Evolutionary conservation across 2,329 filamentous ascomycete species (phyloP), one percentile per base, ranked within the genome.

Genomic region (Esteya vermicola): DNA sequence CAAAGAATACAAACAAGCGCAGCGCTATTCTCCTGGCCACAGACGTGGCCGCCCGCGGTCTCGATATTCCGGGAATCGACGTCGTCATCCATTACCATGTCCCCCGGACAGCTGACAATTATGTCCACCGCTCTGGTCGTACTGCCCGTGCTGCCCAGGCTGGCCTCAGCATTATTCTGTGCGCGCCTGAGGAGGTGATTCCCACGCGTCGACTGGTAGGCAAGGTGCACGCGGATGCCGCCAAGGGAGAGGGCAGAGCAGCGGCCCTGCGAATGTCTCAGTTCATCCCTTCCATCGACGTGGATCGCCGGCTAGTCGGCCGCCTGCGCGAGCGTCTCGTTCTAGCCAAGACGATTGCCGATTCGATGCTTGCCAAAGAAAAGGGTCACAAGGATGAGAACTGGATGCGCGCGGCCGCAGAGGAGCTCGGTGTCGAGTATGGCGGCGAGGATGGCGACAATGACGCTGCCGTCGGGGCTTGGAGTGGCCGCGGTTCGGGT

Each of bases 61-160:
- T 98, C 36, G 91, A 98, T 57, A 95, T 98, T 50, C 81, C 84
- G 34, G 76, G 78, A 26, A 85, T 96, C 35, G 82, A 95, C 50
- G 70, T 93, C 13, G 81, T 98, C 14, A 65, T 98, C 16, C 91
- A 98, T 61, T 98, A 98, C 62, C 89, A 98, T 58, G 78, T 95
- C 0, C 91, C 91, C 1, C 81, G 88, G 42, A 70, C 85, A 1
- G 91, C 91, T 26, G 89, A 96, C 57, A 81, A 81, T 36, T 98
- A 98, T 54, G 88, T 98, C 13, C 91, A 98, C 56, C 79, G 91
- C 20, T 95, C 91, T 1, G 91, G 91, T 12, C 83, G 91, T 48
- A 96, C 91, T 1, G 91, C 91, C 2, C 84, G 91, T 53, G 89
- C 83, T 4, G 73, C 79, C 18, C 74, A 74, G 12, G 74, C 71